Evolutionary conservation across 2,329 filamentous ascomycete species (phyloP), one percentile per base, ranked within the genome.

Genomic region (Diaporthe destruens): DNA sequence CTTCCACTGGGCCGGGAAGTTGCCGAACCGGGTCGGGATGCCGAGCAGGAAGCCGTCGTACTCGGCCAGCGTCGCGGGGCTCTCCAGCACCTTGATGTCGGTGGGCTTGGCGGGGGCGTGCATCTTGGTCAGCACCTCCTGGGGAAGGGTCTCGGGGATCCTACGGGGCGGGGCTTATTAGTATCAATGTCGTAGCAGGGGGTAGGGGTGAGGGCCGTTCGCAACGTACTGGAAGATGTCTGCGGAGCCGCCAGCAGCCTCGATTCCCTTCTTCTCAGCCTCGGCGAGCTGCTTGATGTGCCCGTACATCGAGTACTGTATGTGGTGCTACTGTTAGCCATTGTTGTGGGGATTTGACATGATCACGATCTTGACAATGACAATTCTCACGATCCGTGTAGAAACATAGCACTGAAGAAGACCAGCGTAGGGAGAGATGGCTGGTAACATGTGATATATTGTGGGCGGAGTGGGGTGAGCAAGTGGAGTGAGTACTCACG

Each of bases 1-100:
- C 88, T 96, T 98, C 93, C 93, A 98, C 86, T 99, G 96, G 23
- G 92, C 94, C 63, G 96, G 95, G 89, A 98, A 98, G 90, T 97
- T 98, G 79, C 96, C 96, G 86, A 94, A 99, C 77, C 96, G 91
- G 67, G 96, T 99, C 74, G 96, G 96, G 82, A 98, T 96, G 77
- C 96, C 96, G 79, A 98, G 89, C 76, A 99, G 91, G 87, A 98
- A 92, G 77, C 87, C 96, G 80, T 98, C 95, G 86, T 97, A 98
- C 69, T 86, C 76, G 80, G 91, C 89, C 55, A 98, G 91, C 42
- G 82, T 85, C 16, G 80, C 69, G 7, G 90, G 87, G 80, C 89
- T 84, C 23, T 88, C 81, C 65, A 91, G 87, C 77, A 94, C 82
- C 72, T 91, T 88, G 81, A 96, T 85, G 80, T 89, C 87, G 76